Evolutionary conservation across 2,329 filamentous ascomycete species (phyloP).

Genomic region (Phoma sp.): DNA sequence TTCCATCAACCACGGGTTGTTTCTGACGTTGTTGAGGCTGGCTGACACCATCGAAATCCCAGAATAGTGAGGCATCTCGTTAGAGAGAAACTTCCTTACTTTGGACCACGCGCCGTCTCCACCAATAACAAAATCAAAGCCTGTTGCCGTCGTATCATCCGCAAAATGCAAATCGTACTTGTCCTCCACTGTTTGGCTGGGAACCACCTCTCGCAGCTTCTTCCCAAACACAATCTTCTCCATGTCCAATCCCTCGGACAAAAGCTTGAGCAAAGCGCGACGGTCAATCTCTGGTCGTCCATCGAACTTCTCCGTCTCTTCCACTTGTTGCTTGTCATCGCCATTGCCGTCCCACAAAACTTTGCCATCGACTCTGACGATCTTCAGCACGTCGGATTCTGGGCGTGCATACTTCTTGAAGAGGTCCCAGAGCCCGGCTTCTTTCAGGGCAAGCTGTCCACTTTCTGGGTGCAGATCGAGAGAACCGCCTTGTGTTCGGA

Average conservation of each 20-base stretch:
- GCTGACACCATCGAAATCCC: slow-evolving; percentile 56
- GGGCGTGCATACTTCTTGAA: slow-evolving; percentile 60
- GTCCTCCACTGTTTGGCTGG: neutral
- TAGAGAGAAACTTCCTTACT: slow-evolving; percentile 34
- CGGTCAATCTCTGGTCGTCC: slow-evolving; percentile 60
- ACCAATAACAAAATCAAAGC: slow-evolving; percentile 56
- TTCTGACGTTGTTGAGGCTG: slow-evolving; percentile 52
- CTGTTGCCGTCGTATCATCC: slow-evolving; percentile 35
- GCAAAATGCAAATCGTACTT: slow-evolving; percentile 43
- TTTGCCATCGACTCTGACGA: slow-evolving; percentile 51
- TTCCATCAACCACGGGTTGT: slow-evolving; percentile 51
- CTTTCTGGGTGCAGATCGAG: slow-evolving; percentile 62
- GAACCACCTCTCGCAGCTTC: slow-evolving; percentile 48
- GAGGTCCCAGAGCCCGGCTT: slow-evolving; percentile 58
- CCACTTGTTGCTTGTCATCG: slow-evolving; percentile 48
- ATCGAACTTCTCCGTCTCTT: slow-evolving; percentile 35
- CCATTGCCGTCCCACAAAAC: slow-evolving; percentile 39
- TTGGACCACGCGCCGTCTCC: slow-evolving; percentile 58
- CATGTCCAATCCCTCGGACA: slow-evolving; percentile 54
- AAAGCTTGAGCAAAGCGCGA: slow-evolving; percentile 35
- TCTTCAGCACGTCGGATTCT: slow-evolving; percentile 59
- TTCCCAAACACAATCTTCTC: slow-evolving; percentile 43
- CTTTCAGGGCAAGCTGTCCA: slow-evolving; percentile 59
- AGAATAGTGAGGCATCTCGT: slow-evolving; percentile 54
- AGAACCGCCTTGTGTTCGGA: slow-evolving; percentile 45